Evolutionary conservation across 352 stramenopile genomes (phyloP).

Genomic region (Pythium vanterpoolii): DNA sequence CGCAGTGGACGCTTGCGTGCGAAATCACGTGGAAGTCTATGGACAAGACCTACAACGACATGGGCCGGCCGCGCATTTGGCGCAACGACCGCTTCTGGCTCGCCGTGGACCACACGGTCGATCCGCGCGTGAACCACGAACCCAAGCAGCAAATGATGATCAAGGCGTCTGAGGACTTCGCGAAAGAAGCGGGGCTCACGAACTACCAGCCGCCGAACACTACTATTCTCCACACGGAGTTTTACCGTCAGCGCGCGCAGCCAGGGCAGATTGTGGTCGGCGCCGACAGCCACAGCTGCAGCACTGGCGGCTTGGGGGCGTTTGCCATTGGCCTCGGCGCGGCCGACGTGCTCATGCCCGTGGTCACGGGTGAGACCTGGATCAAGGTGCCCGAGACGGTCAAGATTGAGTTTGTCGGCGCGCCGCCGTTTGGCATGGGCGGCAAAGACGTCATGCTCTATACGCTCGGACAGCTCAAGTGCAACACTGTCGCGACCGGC

Average conservation of each 20-base stretch:
- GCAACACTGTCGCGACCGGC: conserved; percentile 79
- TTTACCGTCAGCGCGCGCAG: conserved; percentile 82
- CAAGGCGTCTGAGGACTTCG: conserved; percentile 79
- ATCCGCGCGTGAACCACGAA: conserved; percentile 80
- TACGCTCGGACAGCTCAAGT: conserved; percentile 82
- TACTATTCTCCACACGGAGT: conserved; percentile 86
- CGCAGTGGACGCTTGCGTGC: conserved; percentile 79
- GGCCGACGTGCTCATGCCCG: conserved; percentile 80
- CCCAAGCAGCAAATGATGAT: conserved; percentile 87
- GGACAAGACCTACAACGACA: conserved; percentile 88
- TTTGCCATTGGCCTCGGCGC: conserved; percentile 78
- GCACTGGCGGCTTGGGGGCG: conserved; percentile 66
- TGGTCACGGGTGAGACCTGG: conserved; percentile 85
- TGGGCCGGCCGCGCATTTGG: conserved; percentile 80
- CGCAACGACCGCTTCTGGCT: conserved; percentile 87
- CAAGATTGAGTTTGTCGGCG: conserved; percentile 76
- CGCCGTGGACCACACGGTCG: conserved; percentile 81
- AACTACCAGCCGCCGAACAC: conserved; percentile 87
- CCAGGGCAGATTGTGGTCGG: conserved; percentile 82
- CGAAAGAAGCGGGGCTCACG: conserved; percentile 69
- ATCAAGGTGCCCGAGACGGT: conserved; percentile 88
- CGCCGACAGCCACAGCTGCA: conserved; percentile 79
- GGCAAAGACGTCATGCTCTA: conserved; percentile 88
- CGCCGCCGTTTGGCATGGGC: conserved; percentile 64
- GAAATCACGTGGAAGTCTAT: conserved; percentile 90